phyloP scores from a whole-genome alignment of 257 asterid genomes.

The Solanum stenotomum region DNA sequence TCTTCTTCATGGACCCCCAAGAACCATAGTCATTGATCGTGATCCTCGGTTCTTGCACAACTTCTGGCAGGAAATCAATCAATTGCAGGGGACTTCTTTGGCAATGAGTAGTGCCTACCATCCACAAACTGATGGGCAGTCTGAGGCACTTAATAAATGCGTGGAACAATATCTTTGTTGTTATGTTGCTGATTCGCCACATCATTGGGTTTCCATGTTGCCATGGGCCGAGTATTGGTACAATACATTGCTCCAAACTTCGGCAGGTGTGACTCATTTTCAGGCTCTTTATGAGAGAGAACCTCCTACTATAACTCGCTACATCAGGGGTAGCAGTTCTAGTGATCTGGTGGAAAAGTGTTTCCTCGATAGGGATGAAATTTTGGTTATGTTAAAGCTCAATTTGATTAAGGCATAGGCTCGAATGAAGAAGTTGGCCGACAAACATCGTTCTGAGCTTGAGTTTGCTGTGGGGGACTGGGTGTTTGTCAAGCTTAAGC shows the following conservation, averaged over 20 bases:
- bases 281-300: not conserved
- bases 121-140: not conserved
- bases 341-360: not conserved
- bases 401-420: not conserved
- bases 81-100: not conserved
- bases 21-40: not conserved
- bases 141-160: not conserved
- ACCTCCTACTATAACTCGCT: not conserved
- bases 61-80: not conserved
- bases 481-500: not conserved
- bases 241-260: not conserved
- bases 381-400: not conserved
- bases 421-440: not conserved
- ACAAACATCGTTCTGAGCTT: not conserved
- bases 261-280: not conserved
- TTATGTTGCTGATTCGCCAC: not conserved
- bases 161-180: not conserved
- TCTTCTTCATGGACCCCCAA: not conserved
- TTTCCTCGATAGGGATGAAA: not conserved
- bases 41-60: not conserved
- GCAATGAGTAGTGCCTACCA: not conserved
- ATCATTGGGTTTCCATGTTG: not conserved
- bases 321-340: not conserved
- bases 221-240: not conserved
- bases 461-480: not conserved